phyloP scores from a whole-genome alignment of 352 stramenopile species.

The Phytophthora fragariaefolia region DNA sequence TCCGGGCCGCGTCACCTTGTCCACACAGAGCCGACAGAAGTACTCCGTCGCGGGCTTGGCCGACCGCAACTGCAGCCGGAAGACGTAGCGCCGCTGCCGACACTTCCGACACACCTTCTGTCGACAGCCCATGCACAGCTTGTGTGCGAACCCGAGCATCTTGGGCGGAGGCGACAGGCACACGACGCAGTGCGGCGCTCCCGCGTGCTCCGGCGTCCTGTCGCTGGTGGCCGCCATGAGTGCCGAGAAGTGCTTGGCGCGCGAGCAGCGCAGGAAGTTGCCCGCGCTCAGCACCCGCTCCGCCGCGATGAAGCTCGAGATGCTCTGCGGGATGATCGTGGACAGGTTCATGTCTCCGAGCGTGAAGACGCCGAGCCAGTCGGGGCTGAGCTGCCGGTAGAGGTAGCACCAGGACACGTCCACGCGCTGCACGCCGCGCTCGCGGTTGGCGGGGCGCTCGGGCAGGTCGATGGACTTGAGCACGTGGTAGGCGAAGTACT shows the following conservation, averaged over 20 bases:
- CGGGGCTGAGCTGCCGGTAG: constrained; percentile 54
- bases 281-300: constrained; percentile 52
- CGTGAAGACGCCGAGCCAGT: constrained; percentile 67
- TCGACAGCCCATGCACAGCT: constrained; percentile 55
- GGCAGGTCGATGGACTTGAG: constrained; percentile 62
- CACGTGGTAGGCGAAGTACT: constrained; percentile 66
- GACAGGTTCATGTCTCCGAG: constrained; percentile 50
- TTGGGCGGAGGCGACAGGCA: constrained; percentile 44
- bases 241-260: constrained; percentile 57
- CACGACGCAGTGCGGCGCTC: constrained; percentile 46
- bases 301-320: constrained; percentile 44
- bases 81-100: constrained; percentile 50
- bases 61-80: constrained; percentile 53
- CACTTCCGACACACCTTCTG: constrained; percentile 57
- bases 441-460: constrained; percentile 53
- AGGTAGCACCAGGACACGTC: constrained; percentile 63
- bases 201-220: constrained; percentile 15
- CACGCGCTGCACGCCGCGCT: constrained; percentile 39
- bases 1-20: constrained; percentile 41
- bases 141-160: constrained; percentile 44
- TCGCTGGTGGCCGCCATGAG: constrained; percentile 42
- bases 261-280: constrained; percentile 50
- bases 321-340: constrained; percentile 24
- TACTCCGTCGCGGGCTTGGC: constrained; percentile 50
- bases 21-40: constrained; percentile 59